Percentiles rank a stretch among this genome's conserved stretches.
Evolutionary conservation across 306 rosid genomes (phyloP).

Genomic region (Quercus parvula): DNA sequence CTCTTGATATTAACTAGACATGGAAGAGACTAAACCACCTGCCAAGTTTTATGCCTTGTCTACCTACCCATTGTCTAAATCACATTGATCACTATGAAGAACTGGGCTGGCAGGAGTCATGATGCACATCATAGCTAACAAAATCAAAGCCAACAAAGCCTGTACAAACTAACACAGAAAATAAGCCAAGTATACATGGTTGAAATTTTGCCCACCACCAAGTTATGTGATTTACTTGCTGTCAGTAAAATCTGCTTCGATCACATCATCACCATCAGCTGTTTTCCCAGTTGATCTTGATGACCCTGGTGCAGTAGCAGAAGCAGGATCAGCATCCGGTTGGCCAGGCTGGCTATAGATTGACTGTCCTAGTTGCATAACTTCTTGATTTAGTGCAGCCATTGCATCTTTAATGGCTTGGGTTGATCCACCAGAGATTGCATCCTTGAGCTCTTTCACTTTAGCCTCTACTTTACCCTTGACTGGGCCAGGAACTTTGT

Average conservation of each 20-base stretch:
- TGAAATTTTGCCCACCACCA: neutral
- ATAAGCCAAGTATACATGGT: no score
- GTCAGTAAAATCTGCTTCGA: constrained; percentile 82
- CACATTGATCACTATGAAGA: neutral
- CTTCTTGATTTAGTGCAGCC: constrained; percentile 45
- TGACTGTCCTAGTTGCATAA: constrained; percentile 89
- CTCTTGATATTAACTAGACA: neutral
- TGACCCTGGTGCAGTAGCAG: constrained; percentile 46
- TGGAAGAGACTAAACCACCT: neutral
- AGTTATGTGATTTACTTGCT: constrained; percentile 29
- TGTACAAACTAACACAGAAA: neutral
- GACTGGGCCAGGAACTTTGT: constrained; percentile 75
- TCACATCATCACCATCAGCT: constrained; percentile 71
- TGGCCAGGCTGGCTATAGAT: constrained; percentile 85
- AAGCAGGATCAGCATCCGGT: constrained; percentile 35
- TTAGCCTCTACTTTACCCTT: constrained; percentile 90
- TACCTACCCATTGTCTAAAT: neutral
- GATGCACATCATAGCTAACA: neutral
- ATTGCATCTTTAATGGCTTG: constrained; percentile 55
- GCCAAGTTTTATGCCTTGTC: neutral
- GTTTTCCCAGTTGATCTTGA: constrained; percentile 45
- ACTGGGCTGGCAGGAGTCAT: neutral
- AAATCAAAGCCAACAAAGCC: neutral
- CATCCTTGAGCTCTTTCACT: constrained; percentile 76
- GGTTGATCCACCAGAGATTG: constrained; percentile 69